A percentile compares a stretch with the other conserved stretches of the same genome.
These are phyloP conservation scores for Ceratobasidium sp. DNA, from an alignment of 1,284 basidiomycete genomes.

Conservation along the genomic window DNA sequence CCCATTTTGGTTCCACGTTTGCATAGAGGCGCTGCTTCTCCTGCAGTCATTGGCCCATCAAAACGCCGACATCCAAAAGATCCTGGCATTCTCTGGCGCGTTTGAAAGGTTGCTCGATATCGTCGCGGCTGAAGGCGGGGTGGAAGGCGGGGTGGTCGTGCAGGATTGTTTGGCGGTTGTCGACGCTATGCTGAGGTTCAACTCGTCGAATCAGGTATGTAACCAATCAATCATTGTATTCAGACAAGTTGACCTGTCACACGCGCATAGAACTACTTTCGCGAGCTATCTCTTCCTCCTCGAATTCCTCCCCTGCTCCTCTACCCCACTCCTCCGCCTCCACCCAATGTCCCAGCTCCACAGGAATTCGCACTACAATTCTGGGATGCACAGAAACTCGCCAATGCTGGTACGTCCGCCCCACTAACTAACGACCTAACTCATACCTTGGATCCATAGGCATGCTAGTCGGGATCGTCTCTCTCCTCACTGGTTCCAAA, in stretches of 20 bases:
- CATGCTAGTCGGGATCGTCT: slow-evolving; percentile 62
- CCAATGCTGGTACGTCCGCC: slow-evolving; percentile 66
- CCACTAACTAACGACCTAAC: not conserved
- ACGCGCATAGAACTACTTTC: slow-evolving; percentile 87
- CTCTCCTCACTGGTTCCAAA: slow-evolving; percentile 19
- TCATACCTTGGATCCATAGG: not conserved
- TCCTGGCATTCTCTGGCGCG: slow-evolving; percentile 95
- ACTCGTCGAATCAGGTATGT: slow-evolving; percentile 91
- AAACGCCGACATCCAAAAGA: slow-evolving; percentile 95
- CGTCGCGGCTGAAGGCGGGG: slow-evolving; percentile 84
- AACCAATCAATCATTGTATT: not conserved
- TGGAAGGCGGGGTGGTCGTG: slow-evolving; percentile 89
- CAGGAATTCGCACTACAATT: slow-evolving; percentile 96
- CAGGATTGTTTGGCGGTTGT: slow-evolving; percentile 87
- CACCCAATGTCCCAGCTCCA: slow-evolving; percentile 70
- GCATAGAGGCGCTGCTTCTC: slow-evolving; percentile 80
- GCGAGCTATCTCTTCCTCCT: slow-evolving; percentile 86
- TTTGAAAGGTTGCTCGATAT: slow-evolving; percentile 96
- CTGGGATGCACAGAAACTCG: slow-evolving; percentile 90
- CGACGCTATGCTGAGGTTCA: slow-evolving; percentile 86
- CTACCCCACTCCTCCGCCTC: slow-evolving; percentile 74
- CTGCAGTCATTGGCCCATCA: slow-evolving; percentile 83
- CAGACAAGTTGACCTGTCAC: slow-evolving; percentile 19
- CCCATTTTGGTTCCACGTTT: slow-evolving; percentile 43
- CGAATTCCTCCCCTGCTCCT: slow-evolving; percentile 83